These are phyloP conservation scores for Sclerotinia trifoliorum DNA, from an alignment of 2,329 filamentous ascomycete species.

Conservation along the genomic window DNA sequence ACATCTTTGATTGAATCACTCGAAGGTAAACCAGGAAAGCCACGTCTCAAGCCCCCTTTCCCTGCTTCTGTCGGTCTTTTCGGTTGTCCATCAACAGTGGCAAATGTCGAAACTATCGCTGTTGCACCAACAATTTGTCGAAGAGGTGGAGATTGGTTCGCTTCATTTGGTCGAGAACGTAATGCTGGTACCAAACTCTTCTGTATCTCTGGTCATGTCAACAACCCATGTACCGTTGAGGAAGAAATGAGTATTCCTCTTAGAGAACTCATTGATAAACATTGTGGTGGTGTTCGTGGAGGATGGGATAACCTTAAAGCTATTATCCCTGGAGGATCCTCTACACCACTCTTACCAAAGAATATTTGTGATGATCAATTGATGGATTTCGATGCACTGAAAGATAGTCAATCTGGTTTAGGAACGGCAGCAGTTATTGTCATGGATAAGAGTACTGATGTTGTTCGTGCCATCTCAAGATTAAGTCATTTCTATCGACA, in stretches of 20 bases:
- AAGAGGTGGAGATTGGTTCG: constrained; percentile 90
- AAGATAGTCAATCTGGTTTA: constrained; percentile 95
- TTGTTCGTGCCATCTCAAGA: constrained; percentile 89
- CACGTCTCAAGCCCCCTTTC: constrained; percentile 97
- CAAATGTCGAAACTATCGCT: constrained; percentile 96
- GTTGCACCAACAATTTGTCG: constrained; percentile 95
- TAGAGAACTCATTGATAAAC: constrained; percentile 93
- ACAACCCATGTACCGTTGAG: constrained; percentile 96
- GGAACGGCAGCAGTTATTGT: constrained; percentile 97
- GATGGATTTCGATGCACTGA: constrained; percentile 98
- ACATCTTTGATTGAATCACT: constrained; percentile 97
- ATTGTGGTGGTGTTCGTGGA: constrained; percentile 93
- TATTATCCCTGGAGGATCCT: constrained; percentile 93
- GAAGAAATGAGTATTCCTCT: constrained; percentile 99
- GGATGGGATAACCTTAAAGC: constrained; percentile 98
- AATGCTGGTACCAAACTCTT: constrained; percentile 98
- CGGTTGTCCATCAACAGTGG: constrained; percentile 95
- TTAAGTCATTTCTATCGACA: constrained; percentile 97
- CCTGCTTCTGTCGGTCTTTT: constrained; percentile 96
- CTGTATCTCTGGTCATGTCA: constrained; percentile 98
- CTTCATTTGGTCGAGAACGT: constrained; percentile 87
- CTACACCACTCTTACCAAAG: constrained; percentile 93
- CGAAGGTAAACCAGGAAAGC: constrained; percentile 98
- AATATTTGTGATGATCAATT: constrained; percentile 87
- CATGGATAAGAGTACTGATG: constrained; percentile 97